phyloP scores from a whole-genome alignment of 257 asterid genomes.

The Mitragyna speciosa region DNA sequence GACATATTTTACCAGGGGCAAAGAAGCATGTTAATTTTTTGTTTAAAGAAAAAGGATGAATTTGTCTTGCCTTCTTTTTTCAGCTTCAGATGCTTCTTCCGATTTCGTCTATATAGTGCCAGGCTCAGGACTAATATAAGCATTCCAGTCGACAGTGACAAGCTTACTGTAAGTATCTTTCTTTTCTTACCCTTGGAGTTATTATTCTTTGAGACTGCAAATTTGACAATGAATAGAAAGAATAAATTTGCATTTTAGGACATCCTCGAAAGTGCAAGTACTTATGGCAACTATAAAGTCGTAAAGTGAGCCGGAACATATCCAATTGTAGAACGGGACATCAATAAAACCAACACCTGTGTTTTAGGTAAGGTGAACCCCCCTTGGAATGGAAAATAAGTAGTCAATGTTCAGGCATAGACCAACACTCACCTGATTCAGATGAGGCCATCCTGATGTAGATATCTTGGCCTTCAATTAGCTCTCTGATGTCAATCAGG shows the following conservation, averaged over 20 bases:
- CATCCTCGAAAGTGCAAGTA: too few relatives aligned
- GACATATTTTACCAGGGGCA: too few relatives aligned
- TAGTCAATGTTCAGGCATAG: background rate
- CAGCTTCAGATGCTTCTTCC: constrained; percentile 5
- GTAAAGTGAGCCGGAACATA: too few relatives aligned
- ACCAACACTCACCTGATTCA: constrained; percentile 25
- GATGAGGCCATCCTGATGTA: constrained; percentile 35
- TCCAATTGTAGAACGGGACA: too few relatives aligned
- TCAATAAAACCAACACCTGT: too few relatives aligned
- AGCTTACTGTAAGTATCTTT: background rate
- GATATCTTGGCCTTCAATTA: constrained; percentile 30
- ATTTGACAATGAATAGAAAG: background rate
- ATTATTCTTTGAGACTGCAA: background rate
- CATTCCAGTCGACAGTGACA: constrained; percentile 5
- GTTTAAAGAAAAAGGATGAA: background rate
- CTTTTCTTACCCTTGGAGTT: background rate
- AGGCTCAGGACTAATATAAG: constrained; percentile 14
- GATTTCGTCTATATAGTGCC: background rate
- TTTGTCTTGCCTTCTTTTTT: constrained; percentile 7
- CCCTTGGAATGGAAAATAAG: too few relatives aligned
- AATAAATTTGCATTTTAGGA: background rate
- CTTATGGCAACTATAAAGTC: too few relatives aligned
- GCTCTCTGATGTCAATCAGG: constrained; percentile 29
- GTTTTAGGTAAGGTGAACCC: too few relatives aligned
- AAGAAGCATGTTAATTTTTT: too few relatives aligned